Percentiles rank a stretch among this genome's conserved stretches.
Conservation (phyloP, 441 rosid genomes). For the Euphorbia schlechtendalii region DNA sequence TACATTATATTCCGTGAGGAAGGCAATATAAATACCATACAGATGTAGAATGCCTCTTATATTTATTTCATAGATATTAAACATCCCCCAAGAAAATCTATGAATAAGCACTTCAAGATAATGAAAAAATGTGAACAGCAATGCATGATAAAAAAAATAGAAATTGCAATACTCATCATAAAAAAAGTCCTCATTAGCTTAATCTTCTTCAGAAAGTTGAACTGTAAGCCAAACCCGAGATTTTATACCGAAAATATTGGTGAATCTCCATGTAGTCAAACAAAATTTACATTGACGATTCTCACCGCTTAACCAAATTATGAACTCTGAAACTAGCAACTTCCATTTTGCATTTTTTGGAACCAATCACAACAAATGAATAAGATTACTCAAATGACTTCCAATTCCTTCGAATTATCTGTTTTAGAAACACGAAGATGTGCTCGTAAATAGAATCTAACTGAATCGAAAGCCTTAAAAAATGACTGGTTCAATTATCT, state of each 20-base stretch:
- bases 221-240: not conserved
- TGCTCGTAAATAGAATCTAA: not conserved
- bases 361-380: not conserved
- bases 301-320: not conserved
- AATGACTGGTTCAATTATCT: not conserved
- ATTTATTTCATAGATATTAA: not conserved
- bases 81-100: not conserved
- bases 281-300: not conserved
- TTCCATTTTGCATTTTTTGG: not conserved
- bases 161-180: not conserved
- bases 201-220: not conserved
- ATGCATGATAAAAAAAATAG: not conserved
- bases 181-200: not conserved
- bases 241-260: not conserved
- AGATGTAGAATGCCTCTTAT: not conserved
- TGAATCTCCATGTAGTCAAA: not conserved
- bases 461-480: not conserved
- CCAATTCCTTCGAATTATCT: not conserved
- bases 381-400: not conserved
- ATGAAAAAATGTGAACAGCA: not conserved
- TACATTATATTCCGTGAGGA: too few relatives aligned
- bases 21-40: not conserved
- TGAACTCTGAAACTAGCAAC: not conserved
- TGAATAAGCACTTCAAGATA: not conserved
- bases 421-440: not conserved